phyloP scores from a whole-genome alignment of 1,139 yeast genomes.

The Saccharomycopsis hybrid region DNA sequence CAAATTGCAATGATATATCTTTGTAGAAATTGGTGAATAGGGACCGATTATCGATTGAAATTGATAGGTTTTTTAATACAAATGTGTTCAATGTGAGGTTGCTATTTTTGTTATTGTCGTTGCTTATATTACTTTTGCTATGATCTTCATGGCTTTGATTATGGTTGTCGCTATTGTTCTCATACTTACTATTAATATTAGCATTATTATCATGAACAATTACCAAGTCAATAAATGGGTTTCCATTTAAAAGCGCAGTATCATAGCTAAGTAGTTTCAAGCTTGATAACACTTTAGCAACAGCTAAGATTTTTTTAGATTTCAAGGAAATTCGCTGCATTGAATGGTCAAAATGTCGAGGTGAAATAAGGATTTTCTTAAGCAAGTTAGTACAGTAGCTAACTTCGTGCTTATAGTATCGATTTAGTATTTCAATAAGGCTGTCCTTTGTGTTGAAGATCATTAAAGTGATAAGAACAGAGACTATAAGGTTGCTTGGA shows the following conservation, averaged over 20 bases:
- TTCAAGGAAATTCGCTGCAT: conserved; percentile 25
- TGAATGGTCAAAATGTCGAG: conserved; percentile 27
- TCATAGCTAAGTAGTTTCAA: conserved; percentile 12
- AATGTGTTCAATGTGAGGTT: conserved; percentile 8
- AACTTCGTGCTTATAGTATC: conserved; percentile 20
- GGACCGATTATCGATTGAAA: conserved; percentile 23
- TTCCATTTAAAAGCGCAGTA: neutral
- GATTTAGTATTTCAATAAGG: conserved; percentile 25
- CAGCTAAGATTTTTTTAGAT: conserved; percentile 21
- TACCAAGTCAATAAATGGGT: conserved; percentile 9
- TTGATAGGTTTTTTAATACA: conserved; percentile 7
- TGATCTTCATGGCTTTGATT: neutral
- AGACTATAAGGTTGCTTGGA: conserved; percentile 22
- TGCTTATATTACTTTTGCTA: too few relatives aligned
- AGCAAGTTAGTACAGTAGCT: conserved; percentile 25
- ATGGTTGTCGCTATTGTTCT: too few relatives aligned
- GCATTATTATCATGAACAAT: neutral
- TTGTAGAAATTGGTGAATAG: conserved; percentile 40
- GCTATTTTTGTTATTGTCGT: conserved; percentile 9
- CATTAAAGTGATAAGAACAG: conserved; percentile 32
- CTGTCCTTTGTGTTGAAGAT: conserved; percentile 29
- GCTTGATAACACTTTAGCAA: conserved; percentile 7
- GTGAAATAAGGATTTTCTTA: conserved; percentile 28
- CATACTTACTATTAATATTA: too few relatives aligned
- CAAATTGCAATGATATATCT: conserved; percentile 46